Evolutionary conservation across 139 green algal species (phyloP).

Genomic region (Closterium sp.): DNA sequence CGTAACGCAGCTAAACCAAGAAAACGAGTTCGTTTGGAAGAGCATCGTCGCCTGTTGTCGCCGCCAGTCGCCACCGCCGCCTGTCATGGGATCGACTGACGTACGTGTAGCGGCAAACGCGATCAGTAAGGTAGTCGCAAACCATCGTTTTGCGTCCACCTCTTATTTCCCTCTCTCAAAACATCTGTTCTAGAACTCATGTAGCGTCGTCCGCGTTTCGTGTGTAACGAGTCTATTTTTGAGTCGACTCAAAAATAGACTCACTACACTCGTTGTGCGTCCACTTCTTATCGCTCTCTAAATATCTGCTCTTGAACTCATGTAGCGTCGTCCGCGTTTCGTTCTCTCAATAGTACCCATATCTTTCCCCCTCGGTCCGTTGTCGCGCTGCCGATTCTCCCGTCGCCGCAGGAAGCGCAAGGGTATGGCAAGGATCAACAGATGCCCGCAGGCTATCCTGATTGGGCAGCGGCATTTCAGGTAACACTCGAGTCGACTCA

Average conservation of each 20-base stretch:
- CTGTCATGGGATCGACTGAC: background rate
- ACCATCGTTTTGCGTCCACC: background rate
- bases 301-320: too few species aligned
- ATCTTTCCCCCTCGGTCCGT: background rate
- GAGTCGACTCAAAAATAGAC: too few species aligned
- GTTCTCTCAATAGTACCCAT: background rate
- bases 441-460: conserved; percentile 8
- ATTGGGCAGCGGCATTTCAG: conserved; percentile 15
- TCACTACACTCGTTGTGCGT: background rate
- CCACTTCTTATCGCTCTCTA: too few species aligned
- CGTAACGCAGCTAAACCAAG: too few species aligned
- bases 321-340: background rate
- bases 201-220: too few species aligned
- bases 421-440: background rate
- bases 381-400: background rate
- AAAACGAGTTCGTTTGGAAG: too few species aligned
- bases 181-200: too few species aligned
- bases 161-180: too few species aligned
- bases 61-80: too few species aligned
- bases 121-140: background rate
- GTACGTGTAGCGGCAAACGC: background rate
- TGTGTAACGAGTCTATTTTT: too few species aligned
- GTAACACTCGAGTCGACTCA: too few species aligned
- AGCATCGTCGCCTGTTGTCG: too few species aligned
- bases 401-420: background rate